Percentiles rank a stretch among this genome's conserved stretches.
Evolutionary conservation across 352 stramenopile genomes (phyloP).

Genomic region (Pythium vanterpoolii): DNA sequence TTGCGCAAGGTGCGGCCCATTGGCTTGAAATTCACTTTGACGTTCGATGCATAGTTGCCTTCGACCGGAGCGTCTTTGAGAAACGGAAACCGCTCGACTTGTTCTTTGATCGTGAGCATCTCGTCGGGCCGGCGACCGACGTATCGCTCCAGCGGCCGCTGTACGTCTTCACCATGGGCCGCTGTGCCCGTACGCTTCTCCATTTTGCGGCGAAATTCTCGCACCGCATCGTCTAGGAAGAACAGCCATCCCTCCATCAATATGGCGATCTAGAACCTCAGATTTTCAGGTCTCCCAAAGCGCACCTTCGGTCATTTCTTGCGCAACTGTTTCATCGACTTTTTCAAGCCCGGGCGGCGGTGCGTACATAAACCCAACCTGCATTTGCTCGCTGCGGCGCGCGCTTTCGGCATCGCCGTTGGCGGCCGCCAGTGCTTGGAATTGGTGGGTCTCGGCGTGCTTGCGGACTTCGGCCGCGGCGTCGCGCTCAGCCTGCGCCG

Average conservation of each 20-base stretch:
- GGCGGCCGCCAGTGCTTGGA: slow-evolving; percentile 55
- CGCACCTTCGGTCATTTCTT: slow-evolving; percentile 32
- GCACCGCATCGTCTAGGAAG: slow-evolving; percentile 51
- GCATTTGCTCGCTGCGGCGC: slow-evolving; percentile 39
- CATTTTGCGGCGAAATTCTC: slow-evolving; percentile 59
- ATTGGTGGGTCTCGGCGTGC: slow-evolving; percentile 41
- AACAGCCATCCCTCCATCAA: too few species aligned
- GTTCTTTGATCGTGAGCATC: slow-evolving; percentile 73
- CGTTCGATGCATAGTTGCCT: slow-evolving; percentile 72
- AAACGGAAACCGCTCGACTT: slow-evolving; percentile 88
- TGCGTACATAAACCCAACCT: slow-evolving; percentile 77
- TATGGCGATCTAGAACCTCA: background rate
- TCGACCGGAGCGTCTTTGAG: slow-evolving; percentile 87
- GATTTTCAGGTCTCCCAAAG: background rate
- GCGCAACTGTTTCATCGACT: slow-evolving; percentile 24
- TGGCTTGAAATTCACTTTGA: slow-evolving; percentile 87
- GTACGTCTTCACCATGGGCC: slow-evolving; percentile 16
- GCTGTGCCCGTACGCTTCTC: slow-evolving; percentile 27
- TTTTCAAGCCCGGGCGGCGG: slow-evolving; percentile 63
- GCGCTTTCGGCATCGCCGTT: slow-evolving; percentile 49
- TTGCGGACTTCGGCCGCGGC: slow-evolving; percentile 69
- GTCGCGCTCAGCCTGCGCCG: slow-evolving; percentile 50
- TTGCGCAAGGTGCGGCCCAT: slow-evolving; percentile 82
- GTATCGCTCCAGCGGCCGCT: slow-evolving; percentile 68
- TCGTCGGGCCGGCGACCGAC: slow-evolving; percentile 65